phyloP scores from a whole-genome alignment of 2,329 filamentous ascomycete species.

The Monilinia polystroma region DNA sequence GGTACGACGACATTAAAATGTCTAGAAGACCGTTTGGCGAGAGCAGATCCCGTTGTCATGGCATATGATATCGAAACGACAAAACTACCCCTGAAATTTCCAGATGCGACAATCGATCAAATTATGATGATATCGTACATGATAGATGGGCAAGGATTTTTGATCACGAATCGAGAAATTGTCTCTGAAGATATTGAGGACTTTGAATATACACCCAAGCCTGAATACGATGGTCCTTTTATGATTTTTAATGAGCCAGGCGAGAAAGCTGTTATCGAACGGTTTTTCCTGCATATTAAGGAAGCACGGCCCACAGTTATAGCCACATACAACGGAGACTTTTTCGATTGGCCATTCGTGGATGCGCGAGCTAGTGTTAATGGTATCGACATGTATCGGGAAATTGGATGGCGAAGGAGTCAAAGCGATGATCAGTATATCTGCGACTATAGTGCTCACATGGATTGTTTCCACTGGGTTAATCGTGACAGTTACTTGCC shows the following conservation, averaged over 20 bases:
- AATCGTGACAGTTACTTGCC: slow-evolving; percentile 97
- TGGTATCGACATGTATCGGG: slow-evolving; percentile 98
- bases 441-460: slow-evolving; percentile 92
- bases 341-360: slow-evolving; percentile 99
- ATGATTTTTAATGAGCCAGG: slow-evolving; percentile 98
- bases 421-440: slow-evolving; percentile 88
- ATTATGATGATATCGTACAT: slow-evolving; percentile 99
- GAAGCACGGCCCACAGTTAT: slow-evolving; percentile 93
- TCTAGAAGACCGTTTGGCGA: slow-evolving; percentile 82
- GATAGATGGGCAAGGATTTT: slow-evolving; percentile 97
- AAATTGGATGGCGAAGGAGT: slow-evolving; percentile 96
- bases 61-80: slow-evolving; percentile 99
- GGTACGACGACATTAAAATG: slow-evolving; percentile 79
- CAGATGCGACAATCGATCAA: slow-evolving; percentile 89
- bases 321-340: slow-evolving; percentile 99
- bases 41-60: slow-evolving; percentile 95
- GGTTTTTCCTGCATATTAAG: slow-evolving; percentile 95
- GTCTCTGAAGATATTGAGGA: slow-evolving; percentile 96
- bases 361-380: slow-evolving; percentile 89
- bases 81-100: slow-evolving; percentile 94
- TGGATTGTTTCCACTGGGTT: slow-evolving; percentile 99
- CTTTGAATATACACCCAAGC: slow-evolving; percentile 97
- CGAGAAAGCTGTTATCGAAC: slow-evolving; percentile 81
- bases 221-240: slow-evolving; percentile 92
- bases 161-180: slow-evolving; percentile 97